phyloP scores from a whole-genome alignment of 2,329 filamentous ascomycete species.

The Ophiostoma ips region DNA sequence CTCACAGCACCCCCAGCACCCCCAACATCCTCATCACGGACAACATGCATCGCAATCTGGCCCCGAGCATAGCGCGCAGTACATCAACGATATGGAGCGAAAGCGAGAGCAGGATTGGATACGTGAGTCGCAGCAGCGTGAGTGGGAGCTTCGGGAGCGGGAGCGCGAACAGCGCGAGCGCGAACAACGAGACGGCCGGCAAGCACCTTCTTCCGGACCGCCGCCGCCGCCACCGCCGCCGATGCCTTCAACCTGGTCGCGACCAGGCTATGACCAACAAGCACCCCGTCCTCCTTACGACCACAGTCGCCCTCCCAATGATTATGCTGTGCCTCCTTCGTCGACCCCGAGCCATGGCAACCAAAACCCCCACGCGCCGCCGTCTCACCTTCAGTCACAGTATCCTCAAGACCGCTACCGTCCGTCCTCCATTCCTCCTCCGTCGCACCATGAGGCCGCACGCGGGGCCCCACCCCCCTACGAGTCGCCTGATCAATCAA shows the following conservation, averaged over 20 bases:
- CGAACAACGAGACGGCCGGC: constrained; percentile 21
- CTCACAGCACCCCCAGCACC: constrained; percentile 1
- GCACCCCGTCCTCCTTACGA: constrained; percentile 27
- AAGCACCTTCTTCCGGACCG: constrained; percentile 20
- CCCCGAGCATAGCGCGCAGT: constrained; percentile 13
- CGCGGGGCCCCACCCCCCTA: constrained; percentile 23
- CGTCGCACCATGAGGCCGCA: constrained; percentile 18
- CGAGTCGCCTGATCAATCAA: constrained; percentile 37
- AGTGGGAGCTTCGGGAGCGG: constrained; percentile 18
- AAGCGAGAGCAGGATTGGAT: constrained; percentile 9
- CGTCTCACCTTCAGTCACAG: constrained; percentile 19
- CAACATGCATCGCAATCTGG: constrained; percentile 24
- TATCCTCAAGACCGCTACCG: constrained; percentile 29
- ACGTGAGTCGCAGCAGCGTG: constrained; percentile 19
- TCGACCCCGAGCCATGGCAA: constrained; percentile 18
- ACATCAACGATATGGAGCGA: constrained; percentile 8
- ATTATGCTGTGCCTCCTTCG: constrained; percentile 34
- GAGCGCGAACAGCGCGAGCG: constrained; percentile 15
- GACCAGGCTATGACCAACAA: constrained; percentile 25
- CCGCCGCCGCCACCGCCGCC: constrained; percentile 21
- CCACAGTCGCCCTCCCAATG: constrained; percentile 25
- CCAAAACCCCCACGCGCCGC: not conserved
- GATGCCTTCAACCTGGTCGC: not conserved
- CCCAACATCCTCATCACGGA: not conserved
- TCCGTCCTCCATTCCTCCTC: constrained; percentile 16